Percentiles rank a stretch among this genome's conserved stretches.
These are phyloP conservation scores for Phragmites australis DNA, from an alignment of 176 grass and related monocot genomes.

Conservation along the genomic window DNA sequence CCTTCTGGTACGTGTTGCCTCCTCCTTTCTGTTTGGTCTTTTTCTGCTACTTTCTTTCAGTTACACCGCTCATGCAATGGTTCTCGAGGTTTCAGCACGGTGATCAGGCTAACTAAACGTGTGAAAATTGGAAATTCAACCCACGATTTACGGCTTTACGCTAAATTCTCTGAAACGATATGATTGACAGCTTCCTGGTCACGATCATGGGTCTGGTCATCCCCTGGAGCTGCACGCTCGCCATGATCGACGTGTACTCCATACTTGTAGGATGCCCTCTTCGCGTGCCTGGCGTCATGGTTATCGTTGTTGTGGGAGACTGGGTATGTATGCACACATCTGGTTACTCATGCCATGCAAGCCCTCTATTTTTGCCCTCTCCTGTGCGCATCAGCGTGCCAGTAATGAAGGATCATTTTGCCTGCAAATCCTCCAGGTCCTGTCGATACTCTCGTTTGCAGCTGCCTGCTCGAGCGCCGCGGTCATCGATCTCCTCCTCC, in stretches of 20 bases:
- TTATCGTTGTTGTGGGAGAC: conserved; percentile 68
- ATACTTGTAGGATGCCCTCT: conserved; percentile 51
- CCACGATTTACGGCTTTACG: not conserved
- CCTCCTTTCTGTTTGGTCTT: not conserved
- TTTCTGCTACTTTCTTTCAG: not conserved
- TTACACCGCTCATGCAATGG: no score
- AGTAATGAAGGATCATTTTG: not conserved
- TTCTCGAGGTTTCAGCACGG: not conserved
- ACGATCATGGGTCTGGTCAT: conserved; percentile 88
- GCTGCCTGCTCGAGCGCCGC: conserved; percentile 70
- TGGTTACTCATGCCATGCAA: not conserved
- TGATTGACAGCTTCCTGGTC: conserved; percentile 67
- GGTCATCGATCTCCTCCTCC: conserved; percentile 73
- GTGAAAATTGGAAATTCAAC: not conserved
- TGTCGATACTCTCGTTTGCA: conserved; percentile 74
- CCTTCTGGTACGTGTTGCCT: conserved; percentile 58
- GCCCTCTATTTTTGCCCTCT: not conserved
- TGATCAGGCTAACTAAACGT: not conserved
- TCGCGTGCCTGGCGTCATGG: conserved; percentile 64
- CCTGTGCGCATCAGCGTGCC: not conserved
- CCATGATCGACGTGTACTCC: conserved; percentile 82
- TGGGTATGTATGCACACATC: conserved; percentile 58
- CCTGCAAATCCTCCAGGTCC: conserved; percentile 32
- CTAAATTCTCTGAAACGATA: not conserved
- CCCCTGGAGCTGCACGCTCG: conserved; percentile 88